These are phyloP conservation scores for Mortierella sp. DNA, from an alignment of 371 early-diverging fungal species.

Conservation along the genomic window DNA sequence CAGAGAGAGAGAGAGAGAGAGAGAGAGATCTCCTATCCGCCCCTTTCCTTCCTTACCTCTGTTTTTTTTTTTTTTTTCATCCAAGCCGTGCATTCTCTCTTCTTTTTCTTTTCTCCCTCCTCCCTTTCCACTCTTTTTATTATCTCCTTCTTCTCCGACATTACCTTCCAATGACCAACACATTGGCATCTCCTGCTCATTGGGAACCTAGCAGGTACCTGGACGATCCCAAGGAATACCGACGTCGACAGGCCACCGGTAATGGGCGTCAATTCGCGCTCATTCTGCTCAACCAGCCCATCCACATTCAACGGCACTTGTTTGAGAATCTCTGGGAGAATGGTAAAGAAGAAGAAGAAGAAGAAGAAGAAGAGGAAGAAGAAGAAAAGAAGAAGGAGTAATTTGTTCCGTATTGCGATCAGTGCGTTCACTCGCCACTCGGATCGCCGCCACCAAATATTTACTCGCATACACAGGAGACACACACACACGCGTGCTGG, in stretches of 20 bases:
- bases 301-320: constrained; percentile 33
- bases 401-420: background rate
- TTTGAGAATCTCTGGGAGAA: constrained; percentile 60
- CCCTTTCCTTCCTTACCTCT: too few relatives aligned
- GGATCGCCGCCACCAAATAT: too few relatives aligned
- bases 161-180: background rate
- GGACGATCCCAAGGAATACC: constrained; percentile 23
- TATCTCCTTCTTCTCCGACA: background rate
- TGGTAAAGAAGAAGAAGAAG: constrained; percentile 35
- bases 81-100: background rate
- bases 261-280: constrained; percentile 51
- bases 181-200: constrained; percentile 7
- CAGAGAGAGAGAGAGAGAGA: too few relatives aligned
- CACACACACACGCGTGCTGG: too few relatives aligned
- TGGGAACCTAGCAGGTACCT: constrained; percentile 50
- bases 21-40: too few relatives aligned
- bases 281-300: constrained; percentile 70
- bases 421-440: background rate
- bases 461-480: too few relatives aligned
- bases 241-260: constrained; percentile 4
- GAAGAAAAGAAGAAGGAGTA: background rate
- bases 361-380: background rate
- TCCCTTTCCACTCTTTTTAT: background rate
- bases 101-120: background rate
- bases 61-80: too few relatives aligned